phyloP scores from a whole-genome alignment of 768 basidiomycete species.

The Thelephora aurantiotincta region DNA sequence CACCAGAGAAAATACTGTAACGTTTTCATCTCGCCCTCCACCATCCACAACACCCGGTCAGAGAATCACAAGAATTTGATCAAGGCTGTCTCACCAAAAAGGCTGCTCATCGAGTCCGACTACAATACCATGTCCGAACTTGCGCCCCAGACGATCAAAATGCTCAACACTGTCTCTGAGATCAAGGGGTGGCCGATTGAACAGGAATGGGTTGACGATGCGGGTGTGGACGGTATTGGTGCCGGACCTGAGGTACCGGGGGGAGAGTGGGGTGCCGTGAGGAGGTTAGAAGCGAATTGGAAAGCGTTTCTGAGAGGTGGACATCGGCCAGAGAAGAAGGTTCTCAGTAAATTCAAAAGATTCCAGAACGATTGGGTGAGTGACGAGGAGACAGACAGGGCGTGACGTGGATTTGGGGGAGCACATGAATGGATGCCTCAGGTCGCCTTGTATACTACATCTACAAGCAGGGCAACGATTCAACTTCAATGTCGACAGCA shows the following conservation, averaged over 20 bases:
- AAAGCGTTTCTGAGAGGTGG: slow-evolving; percentile 35
- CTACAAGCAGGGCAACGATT: too few relatives aligned
- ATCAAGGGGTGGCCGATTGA: slow-evolving; percentile 73
- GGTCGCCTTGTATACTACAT: too few relatives aligned
- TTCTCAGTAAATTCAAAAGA: slow-evolving; percentile 3
- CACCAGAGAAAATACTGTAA: slow-evolving; percentile 57
- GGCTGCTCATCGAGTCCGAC: slow-evolving; percentile 83
- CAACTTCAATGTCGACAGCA: too few relatives aligned
- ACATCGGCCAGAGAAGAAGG: slow-evolving; percentile 18
- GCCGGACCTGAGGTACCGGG: slow-evolving; percentile 4
- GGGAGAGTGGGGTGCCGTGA: slow-evolving; percentile 47
- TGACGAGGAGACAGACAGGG: slow-evolving; percentile 3
- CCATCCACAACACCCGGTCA: slow-evolving; percentile 68
- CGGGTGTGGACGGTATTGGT: slow-evolving; percentile 15
- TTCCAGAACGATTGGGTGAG: slow-evolving; percentile 9
- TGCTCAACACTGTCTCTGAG: slow-evolving; percentile 55
- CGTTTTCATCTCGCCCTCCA: slow-evolving; percentile 79
- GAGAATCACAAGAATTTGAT: slow-evolving; percentile 51
- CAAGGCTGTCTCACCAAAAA: slow-evolving; percentile 39
- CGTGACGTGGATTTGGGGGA: not conserved
- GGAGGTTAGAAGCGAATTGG: slow-evolving; percentile 63
- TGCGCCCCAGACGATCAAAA: slow-evolving; percentile 58
- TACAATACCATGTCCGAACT: slow-evolving; percentile 51
- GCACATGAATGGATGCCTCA: too few relatives aligned
- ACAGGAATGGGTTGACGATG: slow-evolving; percentile 29